Conservation (phyloP, 2,329 filamentous ascomycete genomes). For the Neonectria faginata region DNA sequence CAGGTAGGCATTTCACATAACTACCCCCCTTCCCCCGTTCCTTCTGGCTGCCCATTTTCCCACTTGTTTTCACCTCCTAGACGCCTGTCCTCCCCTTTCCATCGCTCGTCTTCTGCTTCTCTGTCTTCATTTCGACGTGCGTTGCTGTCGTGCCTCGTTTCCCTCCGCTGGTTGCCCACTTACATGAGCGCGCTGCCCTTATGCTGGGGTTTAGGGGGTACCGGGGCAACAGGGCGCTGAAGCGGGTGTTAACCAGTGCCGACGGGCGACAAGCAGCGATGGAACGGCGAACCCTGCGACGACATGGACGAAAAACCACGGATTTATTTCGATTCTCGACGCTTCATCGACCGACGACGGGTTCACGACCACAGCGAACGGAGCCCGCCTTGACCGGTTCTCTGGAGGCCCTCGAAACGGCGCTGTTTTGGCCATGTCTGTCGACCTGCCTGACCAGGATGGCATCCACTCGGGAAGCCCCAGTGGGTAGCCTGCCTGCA, state of each 20-base stretch:
- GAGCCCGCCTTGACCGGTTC: conserved; percentile 37
- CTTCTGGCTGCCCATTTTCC: conserved; percentile 46
- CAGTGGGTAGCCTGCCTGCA: conserved; percentile 47
- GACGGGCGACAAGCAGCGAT: conserved; percentile 5
- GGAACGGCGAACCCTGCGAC: conserved; percentile 21
- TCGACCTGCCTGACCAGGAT: conserved; percentile 47
- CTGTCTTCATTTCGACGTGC: conserved; percentile 30
- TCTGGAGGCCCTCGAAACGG: conserved; percentile 42
- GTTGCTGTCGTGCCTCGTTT: conserved; percentile 40
- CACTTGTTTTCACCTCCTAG: conserved; percentile 43
- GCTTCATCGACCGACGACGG: conserved; percentile 22
- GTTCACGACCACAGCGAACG: conserved; percentile 31
- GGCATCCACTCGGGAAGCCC: conserved; percentile 48
- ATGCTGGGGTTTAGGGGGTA: conserved; percentile 37
- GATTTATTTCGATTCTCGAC: conserved; percentile 14
- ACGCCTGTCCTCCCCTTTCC: conserved; percentile 34
- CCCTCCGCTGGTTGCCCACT: conserved; percentile 36
- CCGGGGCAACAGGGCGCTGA: conserved; percentile 13
- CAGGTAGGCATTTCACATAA: conserved; percentile 51
- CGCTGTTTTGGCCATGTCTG: conserved; percentile 46
- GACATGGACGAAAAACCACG: conserved; percentile 11
- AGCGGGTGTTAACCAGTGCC: conserved; percentile 33
- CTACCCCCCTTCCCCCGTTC: conserved; percentile 53
- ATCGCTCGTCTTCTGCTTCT: conserved; percentile 21
- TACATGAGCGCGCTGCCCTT: conserved; percentile 41